These are phyloP conservation scores for Coprinellus micaceus DNA, from an alignment of 768 basidiomycete species.

Conservation along the genomic window DNA sequence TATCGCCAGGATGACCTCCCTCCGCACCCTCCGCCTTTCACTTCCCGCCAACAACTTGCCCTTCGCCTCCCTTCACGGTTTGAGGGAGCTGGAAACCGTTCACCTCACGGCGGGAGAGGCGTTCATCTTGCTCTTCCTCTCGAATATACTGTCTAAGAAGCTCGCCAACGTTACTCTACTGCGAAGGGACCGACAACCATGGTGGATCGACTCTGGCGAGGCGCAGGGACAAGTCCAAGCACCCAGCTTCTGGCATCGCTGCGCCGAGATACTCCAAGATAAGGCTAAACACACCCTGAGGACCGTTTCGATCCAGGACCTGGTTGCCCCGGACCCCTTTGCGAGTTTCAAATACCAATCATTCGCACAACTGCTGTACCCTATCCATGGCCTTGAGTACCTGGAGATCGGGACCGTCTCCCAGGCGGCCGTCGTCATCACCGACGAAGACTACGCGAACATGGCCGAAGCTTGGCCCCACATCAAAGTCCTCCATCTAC, in stretches of 20 bases:
- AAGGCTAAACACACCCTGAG: not conserved
- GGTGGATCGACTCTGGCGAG: not conserved
- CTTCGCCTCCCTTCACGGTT: not conserved
- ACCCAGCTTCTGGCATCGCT: not conserved
- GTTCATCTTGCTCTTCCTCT: not conserved
- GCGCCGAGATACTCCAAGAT: not conserved
- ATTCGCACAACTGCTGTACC: not conserved
- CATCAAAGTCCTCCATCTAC: not conserved
- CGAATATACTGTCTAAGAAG: not conserved
- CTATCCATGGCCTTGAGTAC: not conserved
- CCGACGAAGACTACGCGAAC: not conserved
- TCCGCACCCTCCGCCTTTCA: not conserved
- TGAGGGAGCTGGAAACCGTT: not conserved
- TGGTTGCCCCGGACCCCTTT: not conserved
- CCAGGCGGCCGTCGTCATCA: not conserved
- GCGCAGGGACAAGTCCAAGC: not conserved
- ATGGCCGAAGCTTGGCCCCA: not conserved
- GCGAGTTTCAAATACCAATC: not conserved
- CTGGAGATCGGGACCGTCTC: not conserved
- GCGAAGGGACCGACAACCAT: not conserved
- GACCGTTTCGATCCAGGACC: not conserved
- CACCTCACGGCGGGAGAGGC: not conserved
- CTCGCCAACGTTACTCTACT: not conserved
- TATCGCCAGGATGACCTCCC: not conserved
- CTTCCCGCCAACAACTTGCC: not conserved